Percentiles rank a stretch among this genome's conserved stretches.
Conservation (phyloP, 345 rosid genomes). For the Durio zibethinus region DNA sequence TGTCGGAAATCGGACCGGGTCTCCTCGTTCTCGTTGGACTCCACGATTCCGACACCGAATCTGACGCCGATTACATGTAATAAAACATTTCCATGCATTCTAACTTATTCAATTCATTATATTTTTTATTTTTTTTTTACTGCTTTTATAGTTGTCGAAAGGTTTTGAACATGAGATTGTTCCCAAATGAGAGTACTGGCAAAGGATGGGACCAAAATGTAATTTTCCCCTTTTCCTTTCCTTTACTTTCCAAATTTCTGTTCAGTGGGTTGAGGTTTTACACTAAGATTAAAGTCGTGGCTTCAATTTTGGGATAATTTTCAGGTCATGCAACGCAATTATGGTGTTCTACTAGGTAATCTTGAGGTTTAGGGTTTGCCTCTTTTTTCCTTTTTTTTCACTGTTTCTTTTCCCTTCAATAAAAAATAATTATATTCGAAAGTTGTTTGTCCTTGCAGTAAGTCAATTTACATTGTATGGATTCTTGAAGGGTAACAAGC, state of each 20-base stretch:
- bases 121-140: not conserved
- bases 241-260: not conserved
- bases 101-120: not conserved
- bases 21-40: slow-evolving; percentile 75
- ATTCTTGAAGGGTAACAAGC: slow-evolving; percentile 94
- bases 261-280: not conserved
- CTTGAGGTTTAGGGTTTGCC: not conserved
- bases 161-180: slow-evolving; percentile 85
- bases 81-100: not conserved
- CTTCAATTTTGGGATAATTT: not conserved
- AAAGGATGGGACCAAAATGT: slow-evolving; percentile 89
- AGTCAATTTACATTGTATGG: slow-evolving; percentile 93
- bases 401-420: not conserved
- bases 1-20: slow-evolving; percentile 87
- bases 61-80: slow-evolving; percentile 82
- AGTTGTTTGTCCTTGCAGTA: slow-evolving; percentile 41
- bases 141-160: slow-evolving; percentile 60
- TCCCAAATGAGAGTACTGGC: slow-evolving; percentile 69
- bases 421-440: slow-evolving; percentile 2
- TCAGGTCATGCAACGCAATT: slow-evolving; percentile 85
- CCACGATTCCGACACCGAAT: slow-evolving; percentile 72
- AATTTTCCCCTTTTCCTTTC: slow-evolving; percentile 16
- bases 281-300: not conserved
- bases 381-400: not conserved
- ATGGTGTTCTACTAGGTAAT: slow-evolving; percentile 71